A percentile compares a stretch with the other conserved stretches of the same genome.
Evolutionary conservation across 1,284 basidiomycete species (phyloP).

Genomic region (Kwoniella shivajii): DNA sequence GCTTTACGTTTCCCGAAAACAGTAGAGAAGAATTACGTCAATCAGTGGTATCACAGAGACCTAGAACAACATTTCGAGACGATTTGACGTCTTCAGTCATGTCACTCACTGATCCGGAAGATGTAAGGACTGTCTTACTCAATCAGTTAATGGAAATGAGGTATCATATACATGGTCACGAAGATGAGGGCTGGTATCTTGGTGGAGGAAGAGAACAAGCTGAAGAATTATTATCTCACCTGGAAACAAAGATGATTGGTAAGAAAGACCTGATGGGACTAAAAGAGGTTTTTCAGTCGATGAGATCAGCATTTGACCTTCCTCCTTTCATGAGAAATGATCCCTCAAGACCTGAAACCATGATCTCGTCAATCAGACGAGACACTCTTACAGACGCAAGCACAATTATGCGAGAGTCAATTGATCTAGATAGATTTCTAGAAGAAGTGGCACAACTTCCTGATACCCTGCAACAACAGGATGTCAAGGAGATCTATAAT

Average conservation of each 20-base stretch:
- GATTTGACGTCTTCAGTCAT: conserved; percentile 13
- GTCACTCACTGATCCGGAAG: conserved; percentile 7
- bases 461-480: background rate
- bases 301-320: conserved; percentile 11
- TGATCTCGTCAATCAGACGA: background rate
- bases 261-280: conserved; percentile 28
- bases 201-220: conserved; percentile 31
- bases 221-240: conserved; percentile 14
- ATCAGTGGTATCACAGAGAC: conserved; percentile 8
- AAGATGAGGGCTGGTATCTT: conserved; percentile 37
- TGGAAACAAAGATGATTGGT: conserved; percentile 24
- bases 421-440: conserved; percentile 44
- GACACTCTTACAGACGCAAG: background rate
- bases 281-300: conserved; percentile 19
- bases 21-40: background rate
- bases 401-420: conserved; percentile 12
- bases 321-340: background rate
- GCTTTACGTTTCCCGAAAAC: background rate
- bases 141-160: conserved; percentile 32
- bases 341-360: background rate
- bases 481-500: background rate
- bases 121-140: conserved; percentile 17
- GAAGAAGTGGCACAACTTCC: conserved; percentile 23
- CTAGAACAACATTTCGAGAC: conserved; percentile 15
- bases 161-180: conserved; percentile 27